A percentile compares a stretch with the other conserved stretches of the same genome.
These are phyloP conservation scores for Pseudogymnoascus sp. DNA, from an alignment of 2,329 filamentous ascomycete species.

Conservation along the genomic window DNA sequence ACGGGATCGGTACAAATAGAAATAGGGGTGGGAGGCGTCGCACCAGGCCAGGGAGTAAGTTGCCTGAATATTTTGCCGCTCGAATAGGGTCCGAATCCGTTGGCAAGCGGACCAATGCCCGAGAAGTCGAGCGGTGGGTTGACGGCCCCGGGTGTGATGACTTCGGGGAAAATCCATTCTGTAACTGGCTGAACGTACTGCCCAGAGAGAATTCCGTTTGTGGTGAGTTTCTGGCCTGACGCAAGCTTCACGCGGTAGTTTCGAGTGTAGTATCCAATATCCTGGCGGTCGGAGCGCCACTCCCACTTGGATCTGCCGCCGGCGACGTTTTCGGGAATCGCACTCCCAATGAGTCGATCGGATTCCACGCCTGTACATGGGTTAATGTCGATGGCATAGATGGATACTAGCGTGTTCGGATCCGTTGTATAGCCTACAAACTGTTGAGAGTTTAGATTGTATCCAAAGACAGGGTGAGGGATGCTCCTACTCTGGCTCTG, in stretches of 20 bases:
- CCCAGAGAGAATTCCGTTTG: constrained; percentile 36
- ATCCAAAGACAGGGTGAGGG: neutral
- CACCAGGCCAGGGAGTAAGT: constrained; percentile 29
- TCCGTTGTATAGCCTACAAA: constrained; percentile 36
- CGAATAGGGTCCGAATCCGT: constrained; percentile 28
- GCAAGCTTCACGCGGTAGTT: constrained; percentile 35
- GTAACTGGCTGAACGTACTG: constrained; percentile 36
- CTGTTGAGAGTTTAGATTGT: constrained; percentile 13
- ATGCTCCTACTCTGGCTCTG: constrained; percentile 23
- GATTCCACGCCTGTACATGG: constrained; percentile 36
- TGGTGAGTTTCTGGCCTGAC: constrained; percentile 30
- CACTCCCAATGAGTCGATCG: constrained; percentile 31
- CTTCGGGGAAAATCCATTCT: constrained; percentile 40
- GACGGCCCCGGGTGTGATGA: constrained; percentile 31
- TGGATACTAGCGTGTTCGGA: constrained; percentile 29
- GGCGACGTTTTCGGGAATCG: constrained; percentile 23
- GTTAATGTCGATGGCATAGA: constrained; percentile 37
- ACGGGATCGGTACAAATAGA: neutral
- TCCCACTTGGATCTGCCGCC: constrained; percentile 37
- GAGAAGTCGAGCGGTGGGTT: constrained; percentile 31
- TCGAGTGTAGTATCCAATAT: constrained; percentile 32
- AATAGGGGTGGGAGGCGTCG: neutral
- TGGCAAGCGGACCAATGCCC: constrained; percentile 28
- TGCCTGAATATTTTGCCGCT: constrained; percentile 32
- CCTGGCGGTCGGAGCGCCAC: constrained; percentile 26